Evolutionary conservation across 768 basidiomycete species (phyloP), one percentile per base, ranked within the genome.

Genomic region (Hygrocybe punicea): DNA sequence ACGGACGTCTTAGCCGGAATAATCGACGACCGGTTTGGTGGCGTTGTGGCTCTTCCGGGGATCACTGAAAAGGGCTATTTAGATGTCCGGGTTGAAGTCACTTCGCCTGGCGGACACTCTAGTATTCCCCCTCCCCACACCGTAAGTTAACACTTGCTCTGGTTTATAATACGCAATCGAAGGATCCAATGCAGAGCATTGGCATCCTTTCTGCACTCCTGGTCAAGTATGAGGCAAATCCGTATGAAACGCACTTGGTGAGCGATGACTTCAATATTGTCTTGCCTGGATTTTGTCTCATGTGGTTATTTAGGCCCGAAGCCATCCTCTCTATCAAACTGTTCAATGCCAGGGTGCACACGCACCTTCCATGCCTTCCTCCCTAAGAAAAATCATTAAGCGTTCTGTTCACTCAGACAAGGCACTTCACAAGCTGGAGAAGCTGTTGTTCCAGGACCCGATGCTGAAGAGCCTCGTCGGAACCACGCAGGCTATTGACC

Each of bases 71-170:
- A 90, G 67, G 92, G 92, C 6, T 83, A 78, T 55, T 44, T 86
- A 8, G 78, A 89, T 63, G 79, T 85, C 16, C 73, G 70, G 36
- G 75, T 93, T n/a, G 79, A 84, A 55, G 83, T 94, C 7, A 71
- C 78, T 13, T 75, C 86, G 0, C 76, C 84, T 0, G 93, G 93
- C 5, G 93, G 93, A 0, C 94, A 95, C 69, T 93, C 92, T 0
- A 89, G 87, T 63, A 73, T 93, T 13, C 94, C 94, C 14, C 91
- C 89, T 14, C 63, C 72, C 2, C 92, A 97, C 62, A 96, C 93
- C 2, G 88, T 84, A 65, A 61, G 77, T 60, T 2, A 19, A 57
- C 33, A 2, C 19, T 17, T 7, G 24, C n/a, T n/a, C 48, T 14
- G 11, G 14, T 8, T 19, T 33, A 7, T 9, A 10, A 14, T 11